phyloP scores from a whole-genome alignment of 495 filamentous ascomycete genomes.

The Neurospora sp. region DNA sequence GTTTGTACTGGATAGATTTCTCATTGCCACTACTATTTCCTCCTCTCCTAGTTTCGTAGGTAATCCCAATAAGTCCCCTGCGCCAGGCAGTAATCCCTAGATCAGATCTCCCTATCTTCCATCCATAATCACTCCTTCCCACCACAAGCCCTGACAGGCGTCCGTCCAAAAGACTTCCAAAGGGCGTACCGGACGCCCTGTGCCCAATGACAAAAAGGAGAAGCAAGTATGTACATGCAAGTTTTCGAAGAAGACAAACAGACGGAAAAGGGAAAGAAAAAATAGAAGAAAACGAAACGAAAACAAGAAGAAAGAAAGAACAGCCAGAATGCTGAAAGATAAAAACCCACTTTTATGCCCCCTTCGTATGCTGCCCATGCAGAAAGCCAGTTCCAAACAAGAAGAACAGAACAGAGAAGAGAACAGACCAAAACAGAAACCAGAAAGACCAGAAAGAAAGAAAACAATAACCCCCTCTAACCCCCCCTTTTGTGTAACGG shows the following conservation, averaged over 20 bases:
- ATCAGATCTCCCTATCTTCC: neutral
- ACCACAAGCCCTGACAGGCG: neutral
- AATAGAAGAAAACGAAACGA: neutral
- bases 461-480: neutral
- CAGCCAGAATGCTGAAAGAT: neutral
- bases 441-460: neutral
- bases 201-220: neutral
- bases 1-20: neutral
- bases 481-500: constrained; percentile 1
- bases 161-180: neutral
- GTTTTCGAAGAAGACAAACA: neutral
- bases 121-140: neutral
- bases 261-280: neutral
- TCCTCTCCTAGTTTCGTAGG: neutral
- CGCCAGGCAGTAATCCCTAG: neutral
- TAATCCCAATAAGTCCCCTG: neutral
- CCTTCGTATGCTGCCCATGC: neutral
- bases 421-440: neutral
- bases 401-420: neutral
- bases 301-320: neutral
- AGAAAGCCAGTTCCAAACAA: neutral
- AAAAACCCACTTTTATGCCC: neutral
- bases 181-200: neutral
- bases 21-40: neutral
- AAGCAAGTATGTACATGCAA: neutral